A percentile compares a stretch with the other conserved stretches of the same genome.
These are phyloP conservation scores for Oryza nivara DNA, from an alignment of 176 grass and related monocot genomes.

Conservation along the genomic window DNA sequence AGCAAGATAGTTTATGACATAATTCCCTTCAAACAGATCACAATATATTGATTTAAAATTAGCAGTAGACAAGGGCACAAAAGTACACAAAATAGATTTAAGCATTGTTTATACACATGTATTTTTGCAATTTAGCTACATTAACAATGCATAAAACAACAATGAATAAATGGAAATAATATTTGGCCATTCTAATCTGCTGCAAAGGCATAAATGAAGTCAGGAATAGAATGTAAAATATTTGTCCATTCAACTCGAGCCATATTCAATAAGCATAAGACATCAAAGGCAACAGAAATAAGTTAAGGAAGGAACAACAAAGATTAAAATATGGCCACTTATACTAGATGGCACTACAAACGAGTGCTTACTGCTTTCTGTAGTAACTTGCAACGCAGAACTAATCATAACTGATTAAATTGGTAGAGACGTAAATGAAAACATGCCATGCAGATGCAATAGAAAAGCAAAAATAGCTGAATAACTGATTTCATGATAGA, in stretches of 20 bases:
- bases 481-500: constrained; percentile 32
- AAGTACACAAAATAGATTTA: constrained; percentile 16
- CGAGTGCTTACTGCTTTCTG: constrained; percentile 17
- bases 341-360: constrained; percentile 27
- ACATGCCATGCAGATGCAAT: constrained; percentile 33
- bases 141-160: constrained; percentile 10
- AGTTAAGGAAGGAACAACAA: constrained; percentile 39
- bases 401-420: constrained; percentile 21
- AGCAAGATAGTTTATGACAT: constrained; percentile 99
- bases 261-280: not conserved
- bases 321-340: constrained; percentile 12
- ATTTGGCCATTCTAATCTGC: constrained; percentile 2
- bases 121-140: constrained; percentile 22
- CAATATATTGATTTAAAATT: constrained; percentile 64
- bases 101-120: not conserved
- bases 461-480: constrained; percentile 11
- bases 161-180: constrained; percentile 27
- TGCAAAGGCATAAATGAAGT: constrained; percentile 8
- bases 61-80: constrained; percentile 14
- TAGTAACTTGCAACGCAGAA: constrained; percentile 11
- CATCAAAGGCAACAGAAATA: not conserved
- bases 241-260: not conserved
- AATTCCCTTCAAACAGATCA: constrained; percentile 97
- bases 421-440: constrained; percentile 42
- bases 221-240: constrained; percentile 17